A percentile compares a stretch with the other conserved stretches of the same genome.
Conservation (phyloP, 345 rosid species). For the Moringa oleifera region DNA sequence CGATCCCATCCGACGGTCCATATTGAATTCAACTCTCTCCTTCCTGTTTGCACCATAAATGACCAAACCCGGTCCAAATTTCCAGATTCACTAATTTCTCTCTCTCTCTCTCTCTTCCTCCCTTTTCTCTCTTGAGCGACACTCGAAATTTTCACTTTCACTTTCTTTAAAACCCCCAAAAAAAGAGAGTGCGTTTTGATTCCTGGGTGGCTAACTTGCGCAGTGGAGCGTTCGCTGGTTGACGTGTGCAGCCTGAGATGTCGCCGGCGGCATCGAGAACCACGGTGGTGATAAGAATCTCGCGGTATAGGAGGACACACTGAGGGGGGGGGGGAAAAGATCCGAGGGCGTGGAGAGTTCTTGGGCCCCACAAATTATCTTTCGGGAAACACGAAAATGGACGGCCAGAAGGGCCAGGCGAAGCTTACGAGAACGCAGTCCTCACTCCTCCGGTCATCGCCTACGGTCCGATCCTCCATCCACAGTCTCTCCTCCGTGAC, state of each 20-base stretch:
- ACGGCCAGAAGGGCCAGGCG: slow-evolving; percentile 49
- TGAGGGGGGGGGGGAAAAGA: background rate
- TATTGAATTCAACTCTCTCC: slow-evolving; percentile 35
- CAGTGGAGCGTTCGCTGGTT: slow-evolving; percentile 22
- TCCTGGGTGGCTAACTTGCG: slow-evolving; percentile 27
- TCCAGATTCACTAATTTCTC: slow-evolving; percentile 5
- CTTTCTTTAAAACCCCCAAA: background rate
- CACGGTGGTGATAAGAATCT: slow-evolving; percentile 36
- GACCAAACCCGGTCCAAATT: slow-evolving; percentile 27
- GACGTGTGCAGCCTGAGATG: slow-evolving; percentile 38
- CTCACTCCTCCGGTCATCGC: slow-evolving; percentile 77
- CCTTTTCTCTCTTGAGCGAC: slow-evolving; percentile 10
- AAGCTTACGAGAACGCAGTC: slow-evolving; percentile 80
- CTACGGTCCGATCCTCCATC: slow-evolving; percentile 80
- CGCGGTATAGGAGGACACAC: slow-evolving; percentile 40
- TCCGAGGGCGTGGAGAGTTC: background rate
- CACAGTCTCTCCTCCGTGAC: slow-evolving; percentile 70
- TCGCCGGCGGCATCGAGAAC: slow-evolving; percentile 30
- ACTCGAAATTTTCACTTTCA: background rate
- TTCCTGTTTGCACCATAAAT: slow-evolving; percentile 29
- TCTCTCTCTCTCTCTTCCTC: slow-evolving; percentile 4
- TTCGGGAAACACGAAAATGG: slow-evolving; percentile 34
- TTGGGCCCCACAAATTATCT: background rate
- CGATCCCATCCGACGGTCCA: slow-evolving; percentile 41
- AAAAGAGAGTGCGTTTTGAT: background rate